Base-by-base conservation (phyloP, 768 basidiomycete species). In the Trametes punicea region DNA sequence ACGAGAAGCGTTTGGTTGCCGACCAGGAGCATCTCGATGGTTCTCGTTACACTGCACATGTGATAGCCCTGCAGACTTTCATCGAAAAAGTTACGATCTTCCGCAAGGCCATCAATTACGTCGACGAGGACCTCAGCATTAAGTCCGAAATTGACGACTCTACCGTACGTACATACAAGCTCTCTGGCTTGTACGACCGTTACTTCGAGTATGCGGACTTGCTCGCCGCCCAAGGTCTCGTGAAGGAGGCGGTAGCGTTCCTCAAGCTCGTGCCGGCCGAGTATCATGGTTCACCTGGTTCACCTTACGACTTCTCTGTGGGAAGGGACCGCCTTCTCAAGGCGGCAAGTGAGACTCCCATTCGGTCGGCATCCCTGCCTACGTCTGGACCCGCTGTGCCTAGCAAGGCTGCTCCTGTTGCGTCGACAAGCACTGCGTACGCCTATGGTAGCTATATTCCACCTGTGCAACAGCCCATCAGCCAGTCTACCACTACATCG, bases 21-120 rank as follows among this genome's bases (percentile, higher is more conserved):
- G 76, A 75, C 2, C 69, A 75, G 26, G 71, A 74, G 18, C 64
- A 72, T 10, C 63, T 71, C 29, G 69, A 75, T 61, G 72, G 79
- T 48, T 84, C 87, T 3, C 76, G 77, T 6, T 94, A 92, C 66
- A 84, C 90, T 1, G 85, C 87, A 0, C 90, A 92, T 60, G 91
- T 88, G 0, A 81, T 85, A 25, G 93, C 94, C 2, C 73, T 99
- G 38, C 96, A 98, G 68, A 86, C 88, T 0, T 95, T 98, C 72
- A 81, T 98, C 64, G 97, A 98, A 74, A 98, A 98, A 73, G 94
- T 98, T 21, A 86, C 94, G 1, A 84, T 97, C 38, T 98, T 99
- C 82, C 85, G 92, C 46, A 77, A 82, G 45, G 97, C 96, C 0
- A 89, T 90, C 45, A 77, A 79, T 13, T 95, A 93, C 67, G 75